A percentile compares a stretch with the other conserved stretches of the same genome.
Conservation (phyloP, 768 basidiomycete genomes). For the Calocera viscosa region DNA sequence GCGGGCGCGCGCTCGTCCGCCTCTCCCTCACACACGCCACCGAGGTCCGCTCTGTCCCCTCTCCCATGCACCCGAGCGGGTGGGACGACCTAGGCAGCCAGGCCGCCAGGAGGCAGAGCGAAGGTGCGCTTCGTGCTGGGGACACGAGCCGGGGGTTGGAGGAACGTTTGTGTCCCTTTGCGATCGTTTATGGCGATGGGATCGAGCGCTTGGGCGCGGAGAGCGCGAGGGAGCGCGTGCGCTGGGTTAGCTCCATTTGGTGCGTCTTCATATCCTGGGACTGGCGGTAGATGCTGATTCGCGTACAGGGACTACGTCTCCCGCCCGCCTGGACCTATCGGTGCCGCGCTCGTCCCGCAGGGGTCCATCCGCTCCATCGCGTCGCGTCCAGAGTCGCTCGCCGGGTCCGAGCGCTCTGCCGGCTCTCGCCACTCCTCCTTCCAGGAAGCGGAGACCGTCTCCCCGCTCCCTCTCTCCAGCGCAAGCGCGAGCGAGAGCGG, state of each 20-base stretch:
- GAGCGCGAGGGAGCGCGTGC: conserved; percentile 69
- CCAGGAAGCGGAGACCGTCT: background rate
- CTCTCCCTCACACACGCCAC: conserved; percentile 78
- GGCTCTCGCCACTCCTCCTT: background rate
- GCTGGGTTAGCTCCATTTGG: conserved; percentile 89
- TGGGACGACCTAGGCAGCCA: conserved; percentile 77
- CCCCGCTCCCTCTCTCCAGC: background rate
- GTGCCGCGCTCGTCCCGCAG: background rate
- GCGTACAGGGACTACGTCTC: background rate
- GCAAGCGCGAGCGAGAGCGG: background rate
- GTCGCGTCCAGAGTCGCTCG: background rate
- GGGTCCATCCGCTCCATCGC: background rate
- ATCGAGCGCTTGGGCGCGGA: conserved; percentile 83
- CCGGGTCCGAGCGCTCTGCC: conserved; percentile 4
- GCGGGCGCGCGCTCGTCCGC: conserved; percentile 73
- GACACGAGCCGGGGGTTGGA: conserved; percentile 32
- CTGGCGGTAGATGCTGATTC: background rate
- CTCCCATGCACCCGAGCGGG: conserved; percentile 66
- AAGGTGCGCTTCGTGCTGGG: conserved; percentile 27
- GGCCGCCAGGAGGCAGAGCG: conserved; percentile 53
- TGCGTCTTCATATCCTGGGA: conserved; percentile 27
- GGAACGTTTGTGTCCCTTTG: conserved; percentile 76
- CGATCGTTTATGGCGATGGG: conserved; percentile 80
- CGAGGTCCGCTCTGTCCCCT: conserved; percentile 71
- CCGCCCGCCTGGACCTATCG: background rate